A percentile compares a stretch with the other conserved stretches of the same genome.
Conservation (phyloP, 1,139 yeast species). For the Kazachstania sp. region DNA sequence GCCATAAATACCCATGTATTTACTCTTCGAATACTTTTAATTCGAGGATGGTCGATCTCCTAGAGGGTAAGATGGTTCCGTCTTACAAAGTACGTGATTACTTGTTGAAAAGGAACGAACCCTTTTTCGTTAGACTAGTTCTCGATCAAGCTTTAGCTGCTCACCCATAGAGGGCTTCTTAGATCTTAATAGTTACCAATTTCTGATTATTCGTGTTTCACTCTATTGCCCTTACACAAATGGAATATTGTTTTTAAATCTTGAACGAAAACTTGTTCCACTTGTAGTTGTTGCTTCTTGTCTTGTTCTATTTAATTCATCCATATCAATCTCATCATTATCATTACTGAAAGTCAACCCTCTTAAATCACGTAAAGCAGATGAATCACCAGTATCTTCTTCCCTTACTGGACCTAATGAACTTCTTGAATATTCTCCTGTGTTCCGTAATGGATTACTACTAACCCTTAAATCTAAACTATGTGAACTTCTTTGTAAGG, state of each 20-base stretch:
- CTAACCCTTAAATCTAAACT: slow-evolving; percentile 15
- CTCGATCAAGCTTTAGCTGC: too few species aligned
- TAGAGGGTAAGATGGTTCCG: too few species aligned
- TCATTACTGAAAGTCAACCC: not conserved
- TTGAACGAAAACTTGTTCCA: slow-evolving; percentile 3
- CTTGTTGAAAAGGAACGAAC: too few species aligned
- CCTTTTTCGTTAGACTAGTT: too few species aligned
- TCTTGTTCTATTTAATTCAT: not conserved
- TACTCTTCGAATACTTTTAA: too few species aligned
- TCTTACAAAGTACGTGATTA: too few species aligned
- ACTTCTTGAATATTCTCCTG: slow-evolving; percentile 7
- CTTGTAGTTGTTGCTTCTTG: not conserved
- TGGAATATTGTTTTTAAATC: slow-evolving; percentile 5
- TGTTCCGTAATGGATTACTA: slow-evolving; percentile 7
- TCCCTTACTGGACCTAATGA: slow-evolving; percentile 16
- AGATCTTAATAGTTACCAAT: too few species aligned
- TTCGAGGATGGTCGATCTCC: too few species aligned
- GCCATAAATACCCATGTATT: too few species aligned
- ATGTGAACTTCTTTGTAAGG: slow-evolving; percentile 8
- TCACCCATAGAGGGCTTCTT: too few species aligned
- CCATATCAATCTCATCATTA: not conserved
- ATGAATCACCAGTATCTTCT: slow-evolving; percentile 38
- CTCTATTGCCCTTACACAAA: not conserved
- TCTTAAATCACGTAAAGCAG: not conserved
- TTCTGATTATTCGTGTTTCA: too few species aligned